Evolutionary conservation across 352 stramenopile species (phyloP), one percentile per base, ranked within the genome.

Genomic region (Phytophthora citrophthora): DNA sequence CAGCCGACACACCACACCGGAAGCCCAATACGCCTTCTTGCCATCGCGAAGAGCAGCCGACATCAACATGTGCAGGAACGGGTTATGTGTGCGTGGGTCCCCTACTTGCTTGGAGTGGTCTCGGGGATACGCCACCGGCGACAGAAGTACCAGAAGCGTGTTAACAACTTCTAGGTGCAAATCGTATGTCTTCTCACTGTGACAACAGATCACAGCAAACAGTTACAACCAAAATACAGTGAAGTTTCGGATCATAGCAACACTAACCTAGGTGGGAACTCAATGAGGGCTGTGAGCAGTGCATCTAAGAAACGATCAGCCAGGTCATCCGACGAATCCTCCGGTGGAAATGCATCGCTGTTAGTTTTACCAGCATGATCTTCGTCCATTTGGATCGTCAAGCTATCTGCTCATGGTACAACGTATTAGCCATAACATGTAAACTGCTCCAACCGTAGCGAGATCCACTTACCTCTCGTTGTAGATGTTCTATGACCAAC

Each of bases 111-210:
- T 81, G 16, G 70, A 76, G 51, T 89, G 76, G 43, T 88, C 75
- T 8, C 76, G 80, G 3, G 81, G 79, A 52, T 88, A 94, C 8
- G 73, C 80, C 16, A 89, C 79, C 1, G 86, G 78, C 1, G 86
- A 79, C 4, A 93, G 65, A 15, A 95, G 72, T 36, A 91, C 81
- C 12, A 95, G 71, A 23, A 95, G 50, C 26, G 72, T 87, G 51
- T 83, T 95, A 13, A 95, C 58, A 3, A 89, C 70, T 74, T 93
- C 86, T n/a, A 92, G 70, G 40, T 92, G 82, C 29, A 95, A 41
- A 23, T 90, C 84, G 52, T 92, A 86, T 26, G 84, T 93, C 24
- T 68, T 68, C 11, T 52, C 44, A 38, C 62, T 70, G 49, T 10
- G 52, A 9, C 23, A 26, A 16, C 2, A 55, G 12, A 13, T 18